phyloP scores from a whole-genome alignment of 108 stramenopile species.

The Phaeodactylum tricornutum region DNA sequence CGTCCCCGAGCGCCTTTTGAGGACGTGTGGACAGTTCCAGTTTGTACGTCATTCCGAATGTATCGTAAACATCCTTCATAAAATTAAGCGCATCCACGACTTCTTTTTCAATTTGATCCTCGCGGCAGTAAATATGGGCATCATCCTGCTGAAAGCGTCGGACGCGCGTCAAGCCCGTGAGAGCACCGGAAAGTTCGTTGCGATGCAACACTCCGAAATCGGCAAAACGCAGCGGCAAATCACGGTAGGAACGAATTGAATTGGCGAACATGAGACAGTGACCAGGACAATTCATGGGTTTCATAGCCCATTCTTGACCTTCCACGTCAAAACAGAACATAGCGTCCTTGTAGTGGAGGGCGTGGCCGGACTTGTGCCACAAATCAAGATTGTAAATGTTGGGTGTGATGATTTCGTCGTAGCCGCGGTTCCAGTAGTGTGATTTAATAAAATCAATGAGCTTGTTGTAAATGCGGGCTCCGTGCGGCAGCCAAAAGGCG shows the following conservation, averaged over 20 bases:
- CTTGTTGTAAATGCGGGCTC: slow-evolving; percentile 98
- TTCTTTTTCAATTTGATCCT: slow-evolving; percentile 94
- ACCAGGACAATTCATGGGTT: slow-evolving; percentile 99
- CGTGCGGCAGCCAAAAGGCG: slow-evolving; percentile 97
- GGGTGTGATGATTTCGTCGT: slow-evolving; percentile 97
- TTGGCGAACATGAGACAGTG: slow-evolving; percentile 94
- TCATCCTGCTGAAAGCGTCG: slow-evolving; percentile 99
- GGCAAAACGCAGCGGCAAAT: slow-evolving; percentile 93
- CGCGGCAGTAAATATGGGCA: slow-evolving; percentile 95
- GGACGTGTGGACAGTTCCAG: slow-evolving; percentile 97
- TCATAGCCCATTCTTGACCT: slow-evolving; percentile 92
- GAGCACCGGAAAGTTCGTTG: slow-evolving; percentile 93
- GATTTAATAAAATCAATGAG: slow-evolving; percentile 89
- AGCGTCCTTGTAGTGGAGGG: slow-evolving; percentile 97
- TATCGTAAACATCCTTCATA: slow-evolving; percentile 95
- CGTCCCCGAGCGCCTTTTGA: slow-evolving; percentile 96
- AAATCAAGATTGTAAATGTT: slow-evolving; percentile 98
- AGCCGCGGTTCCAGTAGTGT: slow-evolving; percentile 96
- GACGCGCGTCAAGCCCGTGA: slow-evolving; percentile 97
- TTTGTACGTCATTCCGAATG: slow-evolving; percentile 98
- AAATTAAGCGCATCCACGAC: slow-evolving; percentile 92
- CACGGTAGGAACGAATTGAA: slow-evolving; percentile 89
- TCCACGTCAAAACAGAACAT: slow-evolving; percentile 96
- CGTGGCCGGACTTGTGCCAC: slow-evolving; percentile 96
- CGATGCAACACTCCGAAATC: slow-evolving; percentile 99